Conservation (phyloP, 2,329 filamentous ascomycete species). For the Venturia asperata region DNA sequence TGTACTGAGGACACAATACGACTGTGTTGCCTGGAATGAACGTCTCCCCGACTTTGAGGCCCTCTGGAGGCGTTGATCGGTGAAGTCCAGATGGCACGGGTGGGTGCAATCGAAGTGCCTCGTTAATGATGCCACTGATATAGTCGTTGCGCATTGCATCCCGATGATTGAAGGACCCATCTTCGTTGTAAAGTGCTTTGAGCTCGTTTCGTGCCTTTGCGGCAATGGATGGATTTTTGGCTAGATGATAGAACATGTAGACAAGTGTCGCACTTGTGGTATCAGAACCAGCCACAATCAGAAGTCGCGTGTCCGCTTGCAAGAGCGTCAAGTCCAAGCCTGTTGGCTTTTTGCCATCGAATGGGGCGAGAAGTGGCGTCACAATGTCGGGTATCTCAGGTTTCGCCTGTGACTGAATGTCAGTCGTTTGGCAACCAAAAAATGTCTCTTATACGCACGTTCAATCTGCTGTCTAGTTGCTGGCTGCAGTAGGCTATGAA, state of each 20-base stretch:
- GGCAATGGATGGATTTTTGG: neutral
- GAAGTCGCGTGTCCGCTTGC: neutral
- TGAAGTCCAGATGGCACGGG: constrained; percentile 21
- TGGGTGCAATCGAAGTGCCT: constrained; percentile 22
- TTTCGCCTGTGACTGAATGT: neutral
- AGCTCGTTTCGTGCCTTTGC: constrained; percentile 5
- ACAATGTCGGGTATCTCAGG: neutral
- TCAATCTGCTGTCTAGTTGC: constrained; percentile 29
- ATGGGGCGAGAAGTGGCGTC: constrained; percentile 35
- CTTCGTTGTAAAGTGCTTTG: neutral
- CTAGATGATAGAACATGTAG: constrained; percentile 19
- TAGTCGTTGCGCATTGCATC: constrained; percentile 30
- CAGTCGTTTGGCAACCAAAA: neutral
- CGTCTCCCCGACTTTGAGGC: constrained; percentile 20
- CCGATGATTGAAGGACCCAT: constrained; percentile 21
- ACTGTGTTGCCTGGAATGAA: constrained; percentile 22
- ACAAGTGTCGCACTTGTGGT: constrained; percentile 16
- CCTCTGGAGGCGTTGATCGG: constrained; percentile 21
- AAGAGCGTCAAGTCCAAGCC: neutral
- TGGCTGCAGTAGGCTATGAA: constrained; percentile 33
- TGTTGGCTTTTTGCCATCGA: constrained; percentile 30
- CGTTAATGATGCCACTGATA: constrained; percentile 23
- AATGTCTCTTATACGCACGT: neutral
- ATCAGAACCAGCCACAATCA: constrained; percentile 16
- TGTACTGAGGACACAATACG: constrained; percentile 23